Base-by-base conservation (phyloP, 371 early-diverging fungal species). In the Mortierella sp. region DNA sequence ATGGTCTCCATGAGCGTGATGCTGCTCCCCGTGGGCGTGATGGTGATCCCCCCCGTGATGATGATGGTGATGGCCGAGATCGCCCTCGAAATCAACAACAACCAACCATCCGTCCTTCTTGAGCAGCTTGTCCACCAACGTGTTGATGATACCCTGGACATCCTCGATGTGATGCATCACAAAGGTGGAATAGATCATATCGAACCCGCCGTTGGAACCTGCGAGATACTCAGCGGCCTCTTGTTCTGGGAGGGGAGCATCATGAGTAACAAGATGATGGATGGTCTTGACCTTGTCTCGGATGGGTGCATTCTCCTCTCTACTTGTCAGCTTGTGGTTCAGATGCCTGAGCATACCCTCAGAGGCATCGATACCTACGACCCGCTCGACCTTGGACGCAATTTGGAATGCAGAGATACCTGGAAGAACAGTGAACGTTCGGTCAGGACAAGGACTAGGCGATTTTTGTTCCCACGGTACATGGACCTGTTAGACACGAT, bases 91-190 rank as follows among this genome's bases (percentile, higher is more conserved):
- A 25, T 47, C 48, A 21, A 22, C 7, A 25, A 47, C 48, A 24
- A 71, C 55, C 46, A 71, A 28, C 71, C 71, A 71, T 12, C 71
- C 71, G 25, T 48, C 60, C 8, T 51, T 43, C 71, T 63, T 63
- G 46, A 71, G 48, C 7, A 64, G 17, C 44, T 71, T 63, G 24
- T 44, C 7, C 12, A 31, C 57, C 22, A 71, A 2, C 0, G 56
- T 54, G 43, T 55, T 41, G 21, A 57, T 21, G 27, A 50, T 25
- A 1, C 53, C 56, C 28, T 58, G 49, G 17, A 51, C 53, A 22
- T 64, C 64, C 12, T 71, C 64, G 43, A 71, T 63, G 45, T 71
- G 71, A 28, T 71, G 71, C 64, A 71, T 29, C 12, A 71, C 71
- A 58, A 43, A 63, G 56, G 29, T 63, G 22, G 64, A 54, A 12